Evolutionary conservation across 306 rosid genomes (phyloP).

Genomic region (Styphnolobium japonicum): DNA sequence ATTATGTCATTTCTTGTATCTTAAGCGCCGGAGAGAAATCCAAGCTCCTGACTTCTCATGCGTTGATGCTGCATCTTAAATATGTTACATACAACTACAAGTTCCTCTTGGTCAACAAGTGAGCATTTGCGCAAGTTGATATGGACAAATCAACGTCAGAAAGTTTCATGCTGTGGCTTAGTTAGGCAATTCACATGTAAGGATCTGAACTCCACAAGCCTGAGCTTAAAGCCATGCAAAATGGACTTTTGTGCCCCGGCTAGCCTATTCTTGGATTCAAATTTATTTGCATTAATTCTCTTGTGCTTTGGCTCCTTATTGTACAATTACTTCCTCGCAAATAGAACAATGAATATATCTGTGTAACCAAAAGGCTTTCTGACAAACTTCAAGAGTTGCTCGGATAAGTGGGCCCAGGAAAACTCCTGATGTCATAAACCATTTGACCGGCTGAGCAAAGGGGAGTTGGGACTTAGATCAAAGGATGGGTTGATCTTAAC

Average conservation of each 20-base stretch:
- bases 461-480: slow-evolving; percentile 68
- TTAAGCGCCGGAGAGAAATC: slow-evolving; percentile 20
- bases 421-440: slow-evolving; percentile 49
- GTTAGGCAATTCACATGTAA: slow-evolving; percentile 25
- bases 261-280: slow-evolving; percentile 38
- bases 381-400: slow-evolving; percentile 32
- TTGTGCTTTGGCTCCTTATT: slow-evolving; percentile 46
- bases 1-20: slow-evolving; percentile 29
- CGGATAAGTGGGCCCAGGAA: slow-evolving; percentile 23
- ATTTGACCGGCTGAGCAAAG: slow-evolving; percentile 56
- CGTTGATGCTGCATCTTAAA: slow-evolving; percentile 34
- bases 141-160: slow-evolving; percentile 27
- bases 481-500: slow-evolving; percentile 57
- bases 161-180: slow-evolving; percentile 19
- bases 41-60: slow-evolving; percentile 30
- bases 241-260: slow-evolving; percentile 38
- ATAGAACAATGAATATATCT: slow-evolving; percentile 35
- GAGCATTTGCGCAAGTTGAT: slow-evolving; percentile 28
- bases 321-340: slow-evolving; percentile 48
- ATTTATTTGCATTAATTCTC: slow-evolving; percentile 49
- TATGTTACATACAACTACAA: slow-evolving; percentile 27
- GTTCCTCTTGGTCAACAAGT: slow-evolving; percentile 34
- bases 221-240: slow-evolving; percentile 34
- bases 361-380: slow-evolving; percentile 33
- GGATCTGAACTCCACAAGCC: slow-evolving; percentile 30